Evolutionary conservation across 805 yeast genomes (phyloP).

Genomic region (Lipomyces oligophaga): DNA sequence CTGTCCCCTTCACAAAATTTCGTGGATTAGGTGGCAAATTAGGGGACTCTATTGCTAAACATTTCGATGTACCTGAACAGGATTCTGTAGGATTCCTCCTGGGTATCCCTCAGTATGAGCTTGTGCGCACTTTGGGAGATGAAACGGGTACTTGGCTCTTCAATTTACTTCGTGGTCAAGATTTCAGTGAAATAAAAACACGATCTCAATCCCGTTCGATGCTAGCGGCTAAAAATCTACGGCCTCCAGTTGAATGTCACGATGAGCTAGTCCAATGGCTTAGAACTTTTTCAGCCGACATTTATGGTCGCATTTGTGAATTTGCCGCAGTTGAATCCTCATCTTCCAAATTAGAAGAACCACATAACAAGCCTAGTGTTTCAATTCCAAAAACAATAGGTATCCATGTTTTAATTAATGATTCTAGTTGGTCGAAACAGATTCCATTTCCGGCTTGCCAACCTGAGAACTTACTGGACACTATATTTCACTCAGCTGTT

Average conservation of each 20-base stretch:
- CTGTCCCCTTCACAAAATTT: constrained; percentile 66
- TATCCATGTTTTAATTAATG: constrained; percentile 36
- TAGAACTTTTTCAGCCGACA: constrained; percentile 75
- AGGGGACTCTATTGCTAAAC: constrained; percentile 57
- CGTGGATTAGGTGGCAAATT: constrained; percentile 90
- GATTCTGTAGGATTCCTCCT: constrained; percentile 51
- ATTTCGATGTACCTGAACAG: constrained; percentile 50
- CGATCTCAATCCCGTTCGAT: constrained; percentile 72
- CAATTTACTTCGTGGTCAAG: constrained; percentile 62
- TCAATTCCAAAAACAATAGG: constrained; percentile 56
- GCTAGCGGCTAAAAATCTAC: constrained; percentile 82
- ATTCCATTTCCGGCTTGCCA: constrained; percentile 25
- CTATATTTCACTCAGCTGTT: constrained; percentile 15
- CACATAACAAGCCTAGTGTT: constrained; percentile 33
- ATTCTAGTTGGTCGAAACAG: constrained; percentile 29
- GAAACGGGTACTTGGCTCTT: constrained; percentile 54
- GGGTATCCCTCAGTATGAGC: constrained; percentile 43
- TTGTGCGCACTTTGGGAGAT: constrained; percentile 43
- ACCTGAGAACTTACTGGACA: constrained; percentile 7
- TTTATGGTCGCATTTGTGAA: constrained; percentile 66
- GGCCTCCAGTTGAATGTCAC: constrained; percentile 48
- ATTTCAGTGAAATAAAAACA: constrained; percentile 50
- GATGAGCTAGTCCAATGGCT: constrained; percentile 74
- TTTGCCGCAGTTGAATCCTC: constrained; percentile 40
- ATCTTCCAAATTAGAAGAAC: constrained; percentile 51